Base-by-base conservation (phyloP, 169 alveolate species). In the Besnoitia besnoiti region DNA sequence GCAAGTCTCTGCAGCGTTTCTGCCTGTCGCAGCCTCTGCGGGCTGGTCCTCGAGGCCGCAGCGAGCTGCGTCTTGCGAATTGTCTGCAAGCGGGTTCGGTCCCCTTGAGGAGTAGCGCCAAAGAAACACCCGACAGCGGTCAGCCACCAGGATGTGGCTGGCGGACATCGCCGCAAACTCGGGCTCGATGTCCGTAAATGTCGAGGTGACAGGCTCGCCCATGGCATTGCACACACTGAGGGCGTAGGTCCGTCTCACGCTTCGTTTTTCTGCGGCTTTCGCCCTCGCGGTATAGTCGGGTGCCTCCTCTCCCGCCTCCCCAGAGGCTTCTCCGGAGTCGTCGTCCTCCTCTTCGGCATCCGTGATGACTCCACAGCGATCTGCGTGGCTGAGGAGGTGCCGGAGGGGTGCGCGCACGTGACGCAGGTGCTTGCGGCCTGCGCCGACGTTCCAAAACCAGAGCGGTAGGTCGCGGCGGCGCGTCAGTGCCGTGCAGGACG, bases 391-490 rank as follows among this genome's bases (percentile, higher is more conserved):
- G 27, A 55, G 73, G 35, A 55, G 73, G 5, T 55, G 73, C 73
- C 73, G 73, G 27, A 55, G 35, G 27, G 73, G 73, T 21, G n/a
- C 33, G 33, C 73, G 73, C n/a, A 55, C 14, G 59, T 10, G 37
- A 37, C 47, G 3, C 30, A 49, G 75, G 80, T 59, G 75, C 19
- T 37, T 51, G 51, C 96, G 95, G 89, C 96, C 93, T 46, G 94
- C 95, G 59, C 80, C 94, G 4, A 96, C 96, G 91, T 98, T 97
- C 98, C 99, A 98, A 95, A 98, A 98, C n/a, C 97, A 95, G 35
- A 98, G 95, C 21, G 97, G 94, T 90, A 94, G 97, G 89, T 97
- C 98, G 51, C 93, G 95, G 90, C 98, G 95, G 75, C 97, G 98
- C 55, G 40, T 12, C 21, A 12, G 40, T 44, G 44, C 5, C 49